phyloP scores from a whole-genome alignment of 176 grass and related monocot genomes.

The Metroxylon sagu region DNA sequence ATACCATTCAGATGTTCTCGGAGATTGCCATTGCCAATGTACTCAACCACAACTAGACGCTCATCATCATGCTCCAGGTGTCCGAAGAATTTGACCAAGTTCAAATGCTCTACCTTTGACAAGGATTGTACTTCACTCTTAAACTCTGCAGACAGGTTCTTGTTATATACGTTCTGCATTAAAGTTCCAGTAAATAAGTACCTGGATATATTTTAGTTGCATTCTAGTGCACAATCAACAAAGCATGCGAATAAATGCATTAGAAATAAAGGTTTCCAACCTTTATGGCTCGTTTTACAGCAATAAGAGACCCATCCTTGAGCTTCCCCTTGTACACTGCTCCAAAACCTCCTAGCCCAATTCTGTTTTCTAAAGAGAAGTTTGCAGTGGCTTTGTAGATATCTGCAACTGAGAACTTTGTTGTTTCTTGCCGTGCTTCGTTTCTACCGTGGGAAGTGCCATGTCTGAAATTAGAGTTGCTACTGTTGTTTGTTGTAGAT shows the following conservation, averaged over 20 bases:
- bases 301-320: slow-evolving; percentile 69
- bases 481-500: slow-evolving; percentile 51
- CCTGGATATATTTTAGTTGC: too few species aligned
- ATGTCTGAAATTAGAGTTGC: slow-evolving; percentile 33
- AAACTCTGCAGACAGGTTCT: slow-evolving; percentile 53
- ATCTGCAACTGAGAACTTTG: slow-evolving; percentile 46
- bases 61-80: slow-evolving; percentile 64
- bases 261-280: slow-evolving; percentile 23
- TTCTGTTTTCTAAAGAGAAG: slow-evolving; percentile 66
- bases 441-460: slow-evolving; percentile 18
- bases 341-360: slow-evolving; percentile 80
- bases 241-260: background rate
- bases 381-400: slow-evolving; percentile 66
- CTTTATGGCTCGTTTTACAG: slow-evolving; percentile 79
- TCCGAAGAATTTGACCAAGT: slow-evolving; percentile 66
- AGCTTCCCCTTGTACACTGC: slow-evolving; percentile 74
- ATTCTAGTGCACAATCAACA: too few species aligned
- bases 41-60: slow-evolving; percentile 63
- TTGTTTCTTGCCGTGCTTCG: slow-evolving; percentile 23
- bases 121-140: slow-evolving; percentile 67
- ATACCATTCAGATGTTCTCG: slow-evolving; percentile 87
- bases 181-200: too few species aligned
- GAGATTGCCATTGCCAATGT: slow-evolving; percentile 70
- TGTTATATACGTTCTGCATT: slow-evolving; percentile 52
- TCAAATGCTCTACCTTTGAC: slow-evolving; percentile 79